Conservation (phyloP, 345 rosid species). For the Geranium brycei region DNA sequence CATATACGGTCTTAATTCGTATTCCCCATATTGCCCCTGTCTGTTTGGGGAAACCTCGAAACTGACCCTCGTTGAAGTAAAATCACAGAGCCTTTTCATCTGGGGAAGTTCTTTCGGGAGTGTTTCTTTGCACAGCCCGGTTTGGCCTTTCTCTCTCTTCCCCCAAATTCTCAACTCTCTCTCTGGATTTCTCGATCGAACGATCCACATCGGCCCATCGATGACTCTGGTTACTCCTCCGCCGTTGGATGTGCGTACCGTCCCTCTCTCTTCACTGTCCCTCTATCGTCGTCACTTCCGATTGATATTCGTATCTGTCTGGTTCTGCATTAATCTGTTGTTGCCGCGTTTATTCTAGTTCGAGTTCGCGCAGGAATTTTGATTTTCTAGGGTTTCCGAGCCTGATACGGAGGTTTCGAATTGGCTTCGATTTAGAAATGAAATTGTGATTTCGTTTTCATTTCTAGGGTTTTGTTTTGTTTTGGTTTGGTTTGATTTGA, state of each 20-base stretch:
- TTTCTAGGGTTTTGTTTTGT: slow-evolving; percentile 21
- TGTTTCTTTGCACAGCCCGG: slow-evolving; percentile 14
- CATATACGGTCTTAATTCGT: background rate
- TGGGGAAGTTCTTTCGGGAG: slow-evolving; percentile 18
- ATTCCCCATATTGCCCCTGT: slow-evolving; percentile 12
- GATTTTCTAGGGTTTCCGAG: slow-evolving; percentile 18
- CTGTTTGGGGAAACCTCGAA: slow-evolving; percentile 9
- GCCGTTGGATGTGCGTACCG: slow-evolving; percentile 51
- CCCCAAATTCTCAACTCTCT: slow-evolving; percentile 1
- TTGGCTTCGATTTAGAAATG: slow-evolving; percentile 14
- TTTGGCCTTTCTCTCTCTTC: slow-evolving; percentile 10
- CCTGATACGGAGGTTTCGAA: slow-evolving; percentile 8
- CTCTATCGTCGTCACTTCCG: slow-evolving; percentile 8
- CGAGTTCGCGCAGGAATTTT: background rate
- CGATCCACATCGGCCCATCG: slow-evolving; percentile 19
- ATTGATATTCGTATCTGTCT: no score
- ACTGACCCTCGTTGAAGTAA: slow-evolving; percentile 18
- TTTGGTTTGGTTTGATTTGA: slow-evolving; percentile 19
- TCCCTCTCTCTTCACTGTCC: slow-evolving; percentile 4
- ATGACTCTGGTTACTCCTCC: slow-evolving; percentile 87
- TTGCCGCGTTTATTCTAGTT: background rate
- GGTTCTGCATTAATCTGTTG: background rate
- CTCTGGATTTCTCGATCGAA: slow-evolving; percentile 24
- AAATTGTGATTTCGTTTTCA: background rate
- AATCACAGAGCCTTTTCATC: slow-evolving; percentile 14